A percentile compares a stretch with the other conserved stretches of the same genome.
phyloP scores from a whole-genome alignment of 202 grass and related monocot genomes.

The Bolboschoenoplectus hybrid region DNA sequence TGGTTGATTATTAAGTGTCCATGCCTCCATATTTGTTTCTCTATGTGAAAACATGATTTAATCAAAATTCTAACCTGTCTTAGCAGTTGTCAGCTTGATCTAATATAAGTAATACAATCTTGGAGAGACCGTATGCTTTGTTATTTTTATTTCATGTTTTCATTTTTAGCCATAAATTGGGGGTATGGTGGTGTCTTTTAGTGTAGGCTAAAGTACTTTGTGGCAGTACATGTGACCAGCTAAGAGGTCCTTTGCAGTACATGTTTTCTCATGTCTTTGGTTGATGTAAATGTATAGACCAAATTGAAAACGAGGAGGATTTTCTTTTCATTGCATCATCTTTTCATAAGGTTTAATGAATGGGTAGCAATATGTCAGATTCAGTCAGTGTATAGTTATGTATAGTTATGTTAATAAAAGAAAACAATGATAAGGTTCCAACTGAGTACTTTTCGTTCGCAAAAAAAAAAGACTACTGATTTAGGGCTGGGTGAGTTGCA shows the following conservation, averaged over 20 bases:
- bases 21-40: background rate
- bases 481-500: background rate
- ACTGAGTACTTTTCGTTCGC: background rate
- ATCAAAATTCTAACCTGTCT: too few species aligned
- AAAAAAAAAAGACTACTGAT: background rate
- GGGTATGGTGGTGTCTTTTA: background rate
- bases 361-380: background rate
- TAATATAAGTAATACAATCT: background rate
- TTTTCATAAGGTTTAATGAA: background rate
- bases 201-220: background rate
- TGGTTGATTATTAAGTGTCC: background rate
- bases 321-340: background rate
- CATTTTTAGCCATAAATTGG: background rate
- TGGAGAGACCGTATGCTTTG: background rate
- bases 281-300: background rate
- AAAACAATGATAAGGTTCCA: background rate
- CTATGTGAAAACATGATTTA: background rate
- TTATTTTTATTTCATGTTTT: background rate
- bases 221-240: background rate
- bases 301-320: background rate
- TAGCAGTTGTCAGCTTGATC: background rate
- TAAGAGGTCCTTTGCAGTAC: background rate
- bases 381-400: background rate
- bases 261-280: conserved; percentile 8
- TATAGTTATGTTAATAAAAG: background rate